Conservation (phyloP, 345 rosid species). For the Eucalyptus guilfoylei region DNA sequence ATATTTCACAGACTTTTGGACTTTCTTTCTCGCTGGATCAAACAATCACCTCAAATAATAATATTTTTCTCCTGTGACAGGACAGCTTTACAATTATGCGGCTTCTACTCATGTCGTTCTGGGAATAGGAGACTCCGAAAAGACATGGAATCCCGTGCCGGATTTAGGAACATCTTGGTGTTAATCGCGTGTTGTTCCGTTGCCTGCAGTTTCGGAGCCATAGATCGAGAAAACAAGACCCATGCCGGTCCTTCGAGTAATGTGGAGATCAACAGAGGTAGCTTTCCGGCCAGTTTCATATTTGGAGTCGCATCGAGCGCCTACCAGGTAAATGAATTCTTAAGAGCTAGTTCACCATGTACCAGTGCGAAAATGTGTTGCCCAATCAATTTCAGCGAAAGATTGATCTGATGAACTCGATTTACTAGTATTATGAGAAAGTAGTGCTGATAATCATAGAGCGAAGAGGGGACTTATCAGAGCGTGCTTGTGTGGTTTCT, state of each 20-base stretch:
- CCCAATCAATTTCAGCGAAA: no score
- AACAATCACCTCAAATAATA: background rate
- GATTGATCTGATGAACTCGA: background rate
- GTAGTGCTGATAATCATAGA: background rate
- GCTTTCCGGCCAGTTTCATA: slow-evolving; percentile 2
- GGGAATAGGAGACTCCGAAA: background rate
- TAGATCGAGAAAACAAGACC: background rate
- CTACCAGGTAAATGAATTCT: background rate
- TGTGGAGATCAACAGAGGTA: background rate
- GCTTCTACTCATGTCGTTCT: background rate
- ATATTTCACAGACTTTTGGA: background rate
- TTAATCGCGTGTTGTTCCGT: background rate
- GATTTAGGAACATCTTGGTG: background rate
- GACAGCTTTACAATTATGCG: background rate
- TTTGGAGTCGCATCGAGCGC: slow-evolving; percentile 10
- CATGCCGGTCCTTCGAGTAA: background rate
- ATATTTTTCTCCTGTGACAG: background rate
- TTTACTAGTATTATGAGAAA: background rate
- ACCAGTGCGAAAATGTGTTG: background rate
- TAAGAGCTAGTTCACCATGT: background rate
- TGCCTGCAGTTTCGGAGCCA: background rate
- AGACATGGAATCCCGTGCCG: background rate
- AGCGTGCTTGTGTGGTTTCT: background rate
- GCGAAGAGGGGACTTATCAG: background rate
- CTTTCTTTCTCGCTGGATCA: background rate